Evolutionary conservation across 1,284 basidiomycete genomes (phyloP).

Genomic region (Coniophora puteana): DNA sequence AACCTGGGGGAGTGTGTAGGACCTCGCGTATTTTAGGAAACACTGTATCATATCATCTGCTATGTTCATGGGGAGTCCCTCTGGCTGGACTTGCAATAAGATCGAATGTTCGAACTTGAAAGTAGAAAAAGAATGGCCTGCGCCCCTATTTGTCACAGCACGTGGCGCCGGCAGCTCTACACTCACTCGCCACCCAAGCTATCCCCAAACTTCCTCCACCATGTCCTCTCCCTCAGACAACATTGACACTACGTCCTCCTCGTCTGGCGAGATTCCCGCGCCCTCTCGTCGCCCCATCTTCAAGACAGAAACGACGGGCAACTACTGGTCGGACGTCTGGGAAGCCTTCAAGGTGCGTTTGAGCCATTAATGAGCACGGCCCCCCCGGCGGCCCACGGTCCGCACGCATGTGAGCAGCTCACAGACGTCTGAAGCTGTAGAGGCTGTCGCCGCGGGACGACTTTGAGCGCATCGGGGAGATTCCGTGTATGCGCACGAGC

Average conservation of each 20-base stretch:
- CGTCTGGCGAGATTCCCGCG: conserved; percentile 7
- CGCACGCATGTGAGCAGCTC: conserved; percentile 32
- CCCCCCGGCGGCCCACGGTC: not conserved
- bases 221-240: no score
- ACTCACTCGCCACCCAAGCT: no score
- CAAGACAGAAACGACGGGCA: conserved; percentile 41
- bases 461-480: conserved; percentile 44
- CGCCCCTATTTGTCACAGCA: no score
- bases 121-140: no score
- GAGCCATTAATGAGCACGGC: not conserved
- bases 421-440: conserved; percentile 36
- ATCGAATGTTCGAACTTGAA: no score
- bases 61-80: no score
- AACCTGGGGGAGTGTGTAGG: conserved; percentile 34
- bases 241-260: no score
- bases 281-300: conserved; percentile 28
- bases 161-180: no score
- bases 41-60: no score
- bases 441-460: conserved; percentile 34
- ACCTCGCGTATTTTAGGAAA: no score
- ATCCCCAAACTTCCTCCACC: no score
- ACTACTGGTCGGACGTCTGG: conserved; percentile 38
- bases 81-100: no score
- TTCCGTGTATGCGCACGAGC: conserved; percentile 59
- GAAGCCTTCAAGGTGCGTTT: conserved; percentile 40